Percentiles rank a stretch among this genome's conserved stretches.
Evolutionary conservation across 2,329 filamentous ascomycete genomes (phyloP).

Genomic region (Penicillium thymicola): DNA sequence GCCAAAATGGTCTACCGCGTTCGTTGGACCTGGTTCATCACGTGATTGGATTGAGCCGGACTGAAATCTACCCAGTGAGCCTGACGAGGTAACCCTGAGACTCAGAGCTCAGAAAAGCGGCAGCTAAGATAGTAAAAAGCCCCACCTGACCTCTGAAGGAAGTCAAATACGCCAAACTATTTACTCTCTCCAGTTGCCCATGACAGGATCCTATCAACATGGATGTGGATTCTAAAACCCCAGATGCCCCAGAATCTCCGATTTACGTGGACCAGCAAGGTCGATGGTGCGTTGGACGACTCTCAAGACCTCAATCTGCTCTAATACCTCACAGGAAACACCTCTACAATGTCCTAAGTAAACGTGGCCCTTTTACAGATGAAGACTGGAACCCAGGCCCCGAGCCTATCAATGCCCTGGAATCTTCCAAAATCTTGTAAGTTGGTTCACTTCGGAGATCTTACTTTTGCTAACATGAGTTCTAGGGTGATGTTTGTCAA

Average conservation of each 20-base stretch:
- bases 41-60: no score
- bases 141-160: no score
- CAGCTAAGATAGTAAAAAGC: no score
- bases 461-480: constrained; percentile 19
- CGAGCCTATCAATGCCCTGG: constrained; percentile 56
- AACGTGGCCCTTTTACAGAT: constrained; percentile 77
- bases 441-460: constrained; percentile 26
- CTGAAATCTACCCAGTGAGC: no score
- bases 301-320: not conserved
- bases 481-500: constrained; percentile 52
- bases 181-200: not conserved
- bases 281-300: constrained; percentile 16
- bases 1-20: no score
- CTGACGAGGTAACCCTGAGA: no score
- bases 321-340: constrained; percentile 62
- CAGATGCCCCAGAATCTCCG: not conserved
- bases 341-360: constrained; percentile 74
- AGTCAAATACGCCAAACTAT: not conserved
- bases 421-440: constrained; percentile 72
- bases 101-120: no score
- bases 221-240: not conserved
- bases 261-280: constrained; percentile 4
- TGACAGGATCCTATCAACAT: constrained; percentile 1
- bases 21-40: no score
- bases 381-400: constrained; percentile 54